Evolutionary conservation across 2,329 filamentous ascomycete species (phyloP).

Genomic region (Claviceps sp.): DNA sequence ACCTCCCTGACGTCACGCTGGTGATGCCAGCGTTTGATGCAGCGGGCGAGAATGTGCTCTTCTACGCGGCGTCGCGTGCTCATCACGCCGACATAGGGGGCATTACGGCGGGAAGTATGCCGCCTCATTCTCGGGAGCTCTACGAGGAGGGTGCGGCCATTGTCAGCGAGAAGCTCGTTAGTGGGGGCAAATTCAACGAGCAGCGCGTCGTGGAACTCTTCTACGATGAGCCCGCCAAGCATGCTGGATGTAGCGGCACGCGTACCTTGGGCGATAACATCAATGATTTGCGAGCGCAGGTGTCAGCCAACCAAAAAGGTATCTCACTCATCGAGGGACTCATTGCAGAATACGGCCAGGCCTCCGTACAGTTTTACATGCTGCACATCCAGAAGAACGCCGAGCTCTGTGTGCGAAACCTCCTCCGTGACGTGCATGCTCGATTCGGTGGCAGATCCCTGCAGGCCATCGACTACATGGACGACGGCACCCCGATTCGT

Average conservation of each 20-base stretch:
- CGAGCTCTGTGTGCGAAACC: constrained; percentile 57
- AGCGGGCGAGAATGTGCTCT: constrained; percentile 55
- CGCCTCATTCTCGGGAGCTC: constrained; percentile 53
- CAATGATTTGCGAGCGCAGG: constrained; percentile 71
- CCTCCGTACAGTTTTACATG: constrained; percentile 78
- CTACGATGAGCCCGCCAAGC: constrained; percentile 58
- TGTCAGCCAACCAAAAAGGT: constrained; percentile 74
- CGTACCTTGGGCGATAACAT: constrained; percentile 68
- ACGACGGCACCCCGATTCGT: constrained; percentile 66
- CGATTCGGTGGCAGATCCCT: constrained; percentile 59
- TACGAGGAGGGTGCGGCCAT: constrained; percentile 52
- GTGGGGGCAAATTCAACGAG: constrained; percentile 65
- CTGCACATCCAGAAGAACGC: constrained; percentile 67
- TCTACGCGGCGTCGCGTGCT: constrained; percentile 68
- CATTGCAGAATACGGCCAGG: constrained; percentile 65
- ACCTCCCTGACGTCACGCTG: constrained; percentile 71
- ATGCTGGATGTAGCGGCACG: constrained; percentile 65
- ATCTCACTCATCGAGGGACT: constrained; percentile 66
- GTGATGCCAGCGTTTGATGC: constrained; percentile 63
- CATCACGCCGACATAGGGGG: constrained; percentile 81
- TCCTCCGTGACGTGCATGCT: constrained; percentile 57
- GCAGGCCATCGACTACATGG: constrained; percentile 66
- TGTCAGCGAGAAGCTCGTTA: constrained; percentile 57
- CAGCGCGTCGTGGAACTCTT: constrained; percentile 59
- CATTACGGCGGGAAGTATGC: constrained; percentile 71